A percentile compares a stretch with the other conserved stretches of the same genome.
These are phyloP conservation scores for Macrocystidia cucumis DNA, from an alignment of 1,284 basidiomycete species.

Conservation along the genomic window DNA sequence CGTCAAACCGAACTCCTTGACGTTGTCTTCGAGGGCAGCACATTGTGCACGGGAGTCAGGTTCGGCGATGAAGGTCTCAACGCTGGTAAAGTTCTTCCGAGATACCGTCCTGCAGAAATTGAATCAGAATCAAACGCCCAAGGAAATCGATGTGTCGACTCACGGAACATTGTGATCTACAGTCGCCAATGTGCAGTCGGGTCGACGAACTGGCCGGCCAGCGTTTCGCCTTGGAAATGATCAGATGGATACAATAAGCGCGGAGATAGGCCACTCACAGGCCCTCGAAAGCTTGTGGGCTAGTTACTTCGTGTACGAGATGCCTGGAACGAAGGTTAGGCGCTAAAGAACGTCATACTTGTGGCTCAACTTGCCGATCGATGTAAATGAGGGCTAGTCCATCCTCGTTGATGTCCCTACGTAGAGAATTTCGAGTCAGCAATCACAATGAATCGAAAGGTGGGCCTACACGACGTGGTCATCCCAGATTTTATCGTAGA, in stretches of 20 bases:
- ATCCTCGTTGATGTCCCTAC: constrained; percentile 69
- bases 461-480: constrained; percentile 82
- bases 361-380: constrained; percentile 55
- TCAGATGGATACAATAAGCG: constrained; percentile 10
- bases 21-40: constrained; percentile 87
- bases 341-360: constrained; percentile 5
- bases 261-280: constrained; percentile 44
- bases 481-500: constrained; percentile 96
- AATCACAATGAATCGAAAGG: constrained; percentile 5
- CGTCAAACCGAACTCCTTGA: constrained; percentile 91
- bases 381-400: constrained; percentile 90
- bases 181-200: constrained; percentile 92
- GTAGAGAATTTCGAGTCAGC: constrained; percentile 12
- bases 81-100: constrained; percentile 79
- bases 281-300: constrained; percentile 95
- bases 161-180: constrained; percentile 96
- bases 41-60: constrained; percentile 92
- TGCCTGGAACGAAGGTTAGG: constrained; percentile 52
- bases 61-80: constrained; percentile 78
- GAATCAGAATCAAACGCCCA: constrained; percentile 4
- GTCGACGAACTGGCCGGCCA: constrained; percentile 75
- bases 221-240: constrained; percentile 59
- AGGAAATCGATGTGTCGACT: constrained; percentile 24
- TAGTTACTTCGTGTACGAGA: constrained; percentile 94
- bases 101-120: constrained; percentile 65